Evolutionary conservation across 495 filamentous ascomycete species (phyloP), one percentile per base, ranked within the genome.

Genomic region (Podospora appendiculata): DNA sequence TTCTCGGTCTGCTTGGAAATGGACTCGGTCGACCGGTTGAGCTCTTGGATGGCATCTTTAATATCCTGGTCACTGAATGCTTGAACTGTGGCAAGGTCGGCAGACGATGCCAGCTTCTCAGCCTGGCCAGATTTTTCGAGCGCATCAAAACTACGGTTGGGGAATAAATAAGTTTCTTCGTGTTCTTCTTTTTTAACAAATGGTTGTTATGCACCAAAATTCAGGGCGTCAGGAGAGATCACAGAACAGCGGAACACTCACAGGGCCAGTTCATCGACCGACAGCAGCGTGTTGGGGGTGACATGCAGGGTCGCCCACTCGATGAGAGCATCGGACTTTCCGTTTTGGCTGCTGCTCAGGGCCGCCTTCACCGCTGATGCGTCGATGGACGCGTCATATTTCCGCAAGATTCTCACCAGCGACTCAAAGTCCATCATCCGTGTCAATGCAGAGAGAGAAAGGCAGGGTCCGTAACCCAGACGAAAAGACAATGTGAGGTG

Each of bases 1-100:
- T 60, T 51, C 53, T 77, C 72, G n/a, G 56, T 71, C 54, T 77
- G 73, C 47, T 69, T 68, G 39, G 66, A 64, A 40, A 77, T 77
- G 39, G 65, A 63, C 33, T 65, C 69, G 36, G 74, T 76, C 3
- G 73, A 77, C 33, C 71, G 58, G 19, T 67, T 67, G 9, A 77
- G 66, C 51, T 76, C 67, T 17, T 72, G 62, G 46, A 75, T 71
- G 47, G 73, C 74, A 45, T 61, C 53, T 46, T 56, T 65, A 56
- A 75, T 66, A 45, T 76, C 68, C 13, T 65, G 59, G 25, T 76
- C 68, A 44, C 56, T 62, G 45, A 76, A 44, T 9, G 62, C 58
- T 44, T 60, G 66, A 13, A 69, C 57, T 0, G 53, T 45, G 13
- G 62, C 58, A 6, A 73, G 58, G 50, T 73, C 71, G 17, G 66